Conservation (phyloP, 1,139 yeast genomes). For the Lodderomyces margitis region DNA sequence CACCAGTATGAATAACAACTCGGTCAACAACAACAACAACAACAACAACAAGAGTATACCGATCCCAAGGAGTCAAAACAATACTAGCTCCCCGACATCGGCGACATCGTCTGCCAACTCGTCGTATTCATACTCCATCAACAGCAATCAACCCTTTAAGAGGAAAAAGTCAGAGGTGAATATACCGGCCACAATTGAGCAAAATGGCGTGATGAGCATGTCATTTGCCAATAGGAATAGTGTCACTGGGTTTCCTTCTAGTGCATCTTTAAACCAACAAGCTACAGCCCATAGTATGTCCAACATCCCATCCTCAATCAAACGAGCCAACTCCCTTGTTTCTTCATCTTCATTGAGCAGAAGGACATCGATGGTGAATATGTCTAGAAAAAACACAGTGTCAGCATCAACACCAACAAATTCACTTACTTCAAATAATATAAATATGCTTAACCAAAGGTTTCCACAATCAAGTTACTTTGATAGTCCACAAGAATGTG, state of each 20-base stretch:
- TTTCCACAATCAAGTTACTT: constrained; percentile 25
- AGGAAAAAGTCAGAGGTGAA: constrained; percentile 42
- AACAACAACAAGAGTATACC: constrained; percentile 15
- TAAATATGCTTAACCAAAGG: constrained; percentile 28
- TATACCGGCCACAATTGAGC: constrained; percentile 8
- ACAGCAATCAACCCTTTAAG: constrained; percentile 36
- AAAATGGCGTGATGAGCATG: not conserved
- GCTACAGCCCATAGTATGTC: not conserved
- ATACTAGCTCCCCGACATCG: constrained; percentile 14
- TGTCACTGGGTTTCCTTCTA: constrained; percentile 11
- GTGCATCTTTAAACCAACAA: constrained; percentile 7
- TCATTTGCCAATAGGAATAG: constrained; percentile 11
- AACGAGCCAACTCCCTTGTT: constrained; percentile 14
- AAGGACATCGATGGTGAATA: constrained; percentile 17
- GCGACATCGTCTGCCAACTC: constrained; percentile 9
- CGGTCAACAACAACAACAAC: too few relatives aligned
- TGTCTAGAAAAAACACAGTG: constrained; percentile 11
- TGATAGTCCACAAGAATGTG: constrained; percentile 20
- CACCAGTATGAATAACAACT: constrained; percentile 11
- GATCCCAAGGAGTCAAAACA: constrained; percentile 14
- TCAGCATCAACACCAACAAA: constrained; percentile 13
- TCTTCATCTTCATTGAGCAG: constrained; percentile 22
- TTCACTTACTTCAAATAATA: constrained; percentile 30
- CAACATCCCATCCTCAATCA: constrained; percentile 17
- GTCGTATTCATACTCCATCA: constrained; percentile 14